These are phyloP conservation scores for Phytophthora fragariae DNA, from an alignment of 352 stramenopile genomes.

Conservation along the genomic window DNA sequence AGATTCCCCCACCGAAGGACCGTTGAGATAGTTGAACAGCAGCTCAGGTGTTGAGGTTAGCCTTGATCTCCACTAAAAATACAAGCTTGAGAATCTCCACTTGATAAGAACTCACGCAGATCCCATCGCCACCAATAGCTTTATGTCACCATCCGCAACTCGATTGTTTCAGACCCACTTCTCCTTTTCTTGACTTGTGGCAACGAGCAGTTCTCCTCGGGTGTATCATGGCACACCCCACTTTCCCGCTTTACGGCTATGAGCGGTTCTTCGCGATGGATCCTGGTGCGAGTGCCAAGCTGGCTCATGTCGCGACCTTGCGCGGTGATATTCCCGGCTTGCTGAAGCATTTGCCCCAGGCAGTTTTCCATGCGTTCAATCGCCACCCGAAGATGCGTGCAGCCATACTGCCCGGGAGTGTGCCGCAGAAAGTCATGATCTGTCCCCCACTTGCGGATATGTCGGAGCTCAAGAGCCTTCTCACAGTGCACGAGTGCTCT, in stretches of 20 bases:
- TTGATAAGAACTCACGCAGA: constrained; percentile 15
- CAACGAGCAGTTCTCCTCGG: background rate
- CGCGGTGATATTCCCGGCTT: constrained; percentile 52
- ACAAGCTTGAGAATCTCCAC: constrained; percentile 6
- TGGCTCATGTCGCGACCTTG: constrained; percentile 62
- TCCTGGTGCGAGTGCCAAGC: constrained; percentile 45
- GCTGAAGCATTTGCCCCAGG: constrained; percentile 45
- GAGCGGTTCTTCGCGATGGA: constrained; percentile 79
- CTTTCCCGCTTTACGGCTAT: constrained; percentile 68
- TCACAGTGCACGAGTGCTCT: constrained; percentile 40
- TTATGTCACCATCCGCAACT: background rate
- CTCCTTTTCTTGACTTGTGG: constrained; percentile 9
- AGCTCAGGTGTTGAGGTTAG: constrained; percentile 22
- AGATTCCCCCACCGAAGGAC: background rate
- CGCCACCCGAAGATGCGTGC: constrained; percentile 65
- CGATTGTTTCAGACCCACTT: constrained; percentile 4
- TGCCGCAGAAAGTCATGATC: constrained; percentile 62
- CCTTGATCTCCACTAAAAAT: constrained; percentile 32
- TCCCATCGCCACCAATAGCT: constrained; percentile 21
- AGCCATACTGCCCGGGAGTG: constrained; percentile 46
- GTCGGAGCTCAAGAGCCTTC: constrained; percentile 48
- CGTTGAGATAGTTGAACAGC: constrained; percentile 17
- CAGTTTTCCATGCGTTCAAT: constrained; percentile 65
- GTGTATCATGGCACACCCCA: constrained; percentile 37
- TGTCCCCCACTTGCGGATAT: constrained; percentile 52